Percentiles rank a stretch among this genome's conserved stretches.
Evolutionary conservation across 2,329 filamentous ascomycete genomes (phyloP).

Genomic region (Fusarium transvaalense): DNA sequence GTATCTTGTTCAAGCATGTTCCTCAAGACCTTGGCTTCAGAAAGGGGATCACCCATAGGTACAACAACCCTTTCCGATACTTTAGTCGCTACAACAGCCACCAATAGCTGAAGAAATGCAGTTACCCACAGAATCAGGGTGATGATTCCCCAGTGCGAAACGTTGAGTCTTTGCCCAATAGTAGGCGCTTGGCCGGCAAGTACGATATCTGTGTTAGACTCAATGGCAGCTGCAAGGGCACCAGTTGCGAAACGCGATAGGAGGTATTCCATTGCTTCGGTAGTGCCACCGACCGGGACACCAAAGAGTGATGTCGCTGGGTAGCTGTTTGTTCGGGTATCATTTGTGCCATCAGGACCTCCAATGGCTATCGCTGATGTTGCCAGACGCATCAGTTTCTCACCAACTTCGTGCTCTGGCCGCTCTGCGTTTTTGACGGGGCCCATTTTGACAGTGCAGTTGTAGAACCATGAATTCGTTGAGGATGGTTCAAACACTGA

Average conservation of each 20-base stretch:
- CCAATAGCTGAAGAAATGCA: neutral
- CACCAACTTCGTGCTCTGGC: constrained; percentile 12
- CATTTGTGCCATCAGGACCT: constrained; percentile 1
- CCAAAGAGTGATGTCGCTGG: neutral
- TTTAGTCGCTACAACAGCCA: constrained; percentile 12
- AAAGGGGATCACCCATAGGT: neutral
- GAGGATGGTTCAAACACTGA: constrained; percentile 23
- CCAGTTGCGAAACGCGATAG: constrained; percentile 17
- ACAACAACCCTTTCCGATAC: constrained; percentile 13
- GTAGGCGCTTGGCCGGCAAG: neutral
- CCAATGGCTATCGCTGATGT: constrained; percentile 31
- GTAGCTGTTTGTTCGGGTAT: neutral
- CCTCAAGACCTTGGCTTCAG: constrained; percentile 6
- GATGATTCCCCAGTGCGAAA: constrained; percentile 8
- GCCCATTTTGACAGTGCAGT: constrained; percentile 19
- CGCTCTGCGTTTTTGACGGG: constrained; percentile 11
- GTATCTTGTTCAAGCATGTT: constrained; percentile 1
- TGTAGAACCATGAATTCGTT: constrained; percentile 32
- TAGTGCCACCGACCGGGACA: neutral
- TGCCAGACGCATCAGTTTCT: constrained; percentile 9
- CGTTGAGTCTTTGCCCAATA: neutral
- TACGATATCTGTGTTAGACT: constrained; percentile 5
- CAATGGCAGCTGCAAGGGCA: neutral
- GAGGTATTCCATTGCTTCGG: neutral
- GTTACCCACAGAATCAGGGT: constrained; percentile 5